Conservation (phyloP, 2,329 filamentous ascomycete genomes). For the Microcyclosporella mali region DNA sequence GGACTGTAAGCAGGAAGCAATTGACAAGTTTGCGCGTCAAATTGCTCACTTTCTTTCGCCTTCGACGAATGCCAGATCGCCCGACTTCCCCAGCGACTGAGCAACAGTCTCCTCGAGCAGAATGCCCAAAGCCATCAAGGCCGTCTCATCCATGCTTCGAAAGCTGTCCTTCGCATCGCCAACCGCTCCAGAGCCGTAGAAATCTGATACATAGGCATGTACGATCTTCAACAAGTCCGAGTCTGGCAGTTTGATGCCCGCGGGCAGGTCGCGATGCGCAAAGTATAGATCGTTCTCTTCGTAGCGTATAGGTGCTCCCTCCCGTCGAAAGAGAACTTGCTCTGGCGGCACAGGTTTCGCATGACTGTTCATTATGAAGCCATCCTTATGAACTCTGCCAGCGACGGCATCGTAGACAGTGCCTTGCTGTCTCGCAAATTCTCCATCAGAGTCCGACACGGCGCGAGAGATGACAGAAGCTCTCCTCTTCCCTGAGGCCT, state of each 20-base stretch:
- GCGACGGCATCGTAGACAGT: slow-evolving; percentile 70
- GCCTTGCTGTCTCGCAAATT: slow-evolving; percentile 4
- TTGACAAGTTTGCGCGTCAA: no score
- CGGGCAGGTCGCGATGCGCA: slow-evolving; percentile 52
- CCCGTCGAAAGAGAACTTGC: slow-evolving; percentile 62
- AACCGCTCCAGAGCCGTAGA: slow-evolving; percentile 46
- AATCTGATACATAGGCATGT: slow-evolving; percentile 62
- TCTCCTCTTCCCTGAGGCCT: not conserved
- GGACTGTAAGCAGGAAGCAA: no score
- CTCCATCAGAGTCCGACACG: no score
- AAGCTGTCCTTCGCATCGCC: slow-evolving; percentile 34
- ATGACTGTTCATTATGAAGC: slow-evolving; percentile 37
- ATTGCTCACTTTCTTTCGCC: no score
- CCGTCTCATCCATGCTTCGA: slow-evolving; percentile 70
- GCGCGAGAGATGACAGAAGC: no score
- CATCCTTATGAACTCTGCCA: slow-evolving; percentile 44
- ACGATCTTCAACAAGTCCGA: slow-evolving; percentile 64
- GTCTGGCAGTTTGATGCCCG: slow-evolving; percentile 52
- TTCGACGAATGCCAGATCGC: slow-evolving; percentile 67
- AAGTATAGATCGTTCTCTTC: slow-evolving; percentile 67
- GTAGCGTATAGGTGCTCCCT: slow-evolving; percentile 59
- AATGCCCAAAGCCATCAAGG: slow-evolving; percentile 67
- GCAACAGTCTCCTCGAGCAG: slow-evolving; percentile 64
- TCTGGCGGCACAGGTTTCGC: slow-evolving; percentile 54
- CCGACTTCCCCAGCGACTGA: slow-evolving; percentile 56